A percentile compares a stretch with the other conserved stretches of the same genome.
phyloP scores from a whole-genome alignment of 495 filamentous ascomycete species.

The Tuber calosporum region DNA sequence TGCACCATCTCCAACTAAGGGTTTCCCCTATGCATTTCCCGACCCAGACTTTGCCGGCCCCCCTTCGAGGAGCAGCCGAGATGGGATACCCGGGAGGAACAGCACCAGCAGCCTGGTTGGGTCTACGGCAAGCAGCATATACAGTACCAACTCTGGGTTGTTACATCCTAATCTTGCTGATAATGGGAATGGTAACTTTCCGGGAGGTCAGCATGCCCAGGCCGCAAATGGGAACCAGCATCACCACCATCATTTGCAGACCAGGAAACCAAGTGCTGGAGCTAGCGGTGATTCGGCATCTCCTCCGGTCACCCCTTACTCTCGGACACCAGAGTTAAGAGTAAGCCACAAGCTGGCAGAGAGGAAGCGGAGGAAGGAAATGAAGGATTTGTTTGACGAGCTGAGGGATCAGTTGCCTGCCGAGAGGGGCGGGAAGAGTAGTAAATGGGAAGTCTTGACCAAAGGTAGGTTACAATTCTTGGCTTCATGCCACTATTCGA shows the following conservation, averaged over 20 bases:
- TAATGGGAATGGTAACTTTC: constrained; percentile 27
- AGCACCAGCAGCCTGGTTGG: constrained; percentile 36
- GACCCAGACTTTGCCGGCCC: constrained; percentile 40
- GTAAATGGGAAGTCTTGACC: constrained; percentile 98
- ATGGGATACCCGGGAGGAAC: constrained; percentile 29
- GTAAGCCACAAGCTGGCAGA: constrained; percentile 95
- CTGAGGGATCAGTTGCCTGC: constrained; percentile 75
- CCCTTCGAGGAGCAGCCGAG: constrained; percentile 28
- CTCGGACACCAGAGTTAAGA: constrained; percentile 86
- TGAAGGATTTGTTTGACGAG: constrained; percentile 94
- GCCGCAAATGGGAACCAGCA: constrained; percentile 29
- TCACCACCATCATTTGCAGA: constrained; percentile 34
- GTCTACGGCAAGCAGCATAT: constrained; percentile 39
- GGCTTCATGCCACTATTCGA: constrained; percentile 1
- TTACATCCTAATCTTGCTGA: constrained; percentile 29
- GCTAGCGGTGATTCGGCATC: constrained; percentile 30
- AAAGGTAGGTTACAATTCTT: constrained; percentile 56
- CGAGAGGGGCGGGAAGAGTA: constrained; percentile 83
- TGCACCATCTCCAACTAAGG: constrained; percentile 42
- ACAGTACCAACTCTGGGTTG: constrained; percentile 29
- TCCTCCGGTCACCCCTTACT: constrained; percentile 57
- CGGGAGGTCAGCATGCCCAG: constrained; percentile 22
- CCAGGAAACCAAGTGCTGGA: constrained; percentile 33
- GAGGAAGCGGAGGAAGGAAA: constrained; percentile 89
- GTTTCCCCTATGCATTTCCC: constrained; percentile 41